phyloP scores from a whole-genome alignment of 129 eudicot genomes.

The Apium graveolens region DNA sequence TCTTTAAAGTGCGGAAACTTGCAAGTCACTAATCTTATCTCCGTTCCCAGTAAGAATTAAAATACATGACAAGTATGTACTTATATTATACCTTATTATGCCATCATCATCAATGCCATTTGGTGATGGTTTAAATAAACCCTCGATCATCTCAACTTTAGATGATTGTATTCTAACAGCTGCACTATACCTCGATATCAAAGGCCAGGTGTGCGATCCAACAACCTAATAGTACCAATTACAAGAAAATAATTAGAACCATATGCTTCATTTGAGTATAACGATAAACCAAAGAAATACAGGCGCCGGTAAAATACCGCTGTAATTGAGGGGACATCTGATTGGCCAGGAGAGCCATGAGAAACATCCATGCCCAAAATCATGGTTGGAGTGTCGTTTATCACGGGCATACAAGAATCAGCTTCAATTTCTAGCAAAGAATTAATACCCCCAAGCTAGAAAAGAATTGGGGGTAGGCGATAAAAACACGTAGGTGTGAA shows the following conservation, averaged over 20 bases:
- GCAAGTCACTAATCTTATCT: too few species aligned
- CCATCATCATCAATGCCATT: slow-evolving; percentile 69
- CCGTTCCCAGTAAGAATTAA: too few species aligned
- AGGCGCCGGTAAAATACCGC: slow-evolving; percentile 41
- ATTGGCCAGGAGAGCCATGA: slow-evolving; percentile 75
- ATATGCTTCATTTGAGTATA: not conserved
- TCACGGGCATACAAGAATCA: slow-evolving; percentile 38
- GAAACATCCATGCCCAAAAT: slow-evolving; percentile 96
- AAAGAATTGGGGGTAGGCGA: not conserved
- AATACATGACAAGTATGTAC: too few species aligned
- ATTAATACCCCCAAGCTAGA: slow-evolving; percentile 77
- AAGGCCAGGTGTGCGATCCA: slow-evolving; percentile 81
- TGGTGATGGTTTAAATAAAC: too few species aligned
- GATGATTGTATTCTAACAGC: slow-evolving; percentile 61
- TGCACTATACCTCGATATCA: slow-evolving; percentile 83
- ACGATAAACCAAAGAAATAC: not conserved
- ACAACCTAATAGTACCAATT: slow-evolving; percentile 50
- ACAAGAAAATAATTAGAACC: not conserved
- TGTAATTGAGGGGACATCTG: slow-evolving; percentile 82
- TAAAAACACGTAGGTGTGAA: not conserved
- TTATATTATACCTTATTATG: slow-evolving; percentile 57
- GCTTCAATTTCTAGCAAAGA: slow-evolving; percentile 45
- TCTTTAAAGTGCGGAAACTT: too few species aligned
- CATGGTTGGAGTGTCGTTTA: slow-evolving; percentile 44
- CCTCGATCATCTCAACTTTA: too few species aligned